A percentile compares a stretch with the other conserved stretches of the same genome.
Evolutionary conservation across 2,329 filamentous ascomycete species (phyloP).

Genomic region (Aulographum hederae): DNA sequence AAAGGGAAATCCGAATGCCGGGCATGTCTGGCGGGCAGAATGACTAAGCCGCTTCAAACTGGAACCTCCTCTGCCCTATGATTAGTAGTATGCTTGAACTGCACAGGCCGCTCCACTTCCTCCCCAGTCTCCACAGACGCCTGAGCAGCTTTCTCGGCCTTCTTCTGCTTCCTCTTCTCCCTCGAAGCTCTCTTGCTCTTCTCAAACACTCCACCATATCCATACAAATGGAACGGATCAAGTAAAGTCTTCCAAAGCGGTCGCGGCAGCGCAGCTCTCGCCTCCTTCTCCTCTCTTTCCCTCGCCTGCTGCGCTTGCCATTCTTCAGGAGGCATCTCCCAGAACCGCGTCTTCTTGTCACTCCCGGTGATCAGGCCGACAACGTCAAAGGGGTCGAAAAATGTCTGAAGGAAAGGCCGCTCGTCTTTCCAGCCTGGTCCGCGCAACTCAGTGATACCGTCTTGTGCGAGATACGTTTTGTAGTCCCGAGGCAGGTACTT

Average conservation of each 20-base stretch:
- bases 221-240: too few relatives aligned
- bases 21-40: too few relatives aligned
- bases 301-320: conserved; percentile 11
- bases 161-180: not conserved
- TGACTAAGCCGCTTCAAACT: too few relatives aligned
- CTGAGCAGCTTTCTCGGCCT: not conserved
- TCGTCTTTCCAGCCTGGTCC: conserved; percentile 31
- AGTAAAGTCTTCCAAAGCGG: not conserved
- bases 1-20: too few relatives aligned
- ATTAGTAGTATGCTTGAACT: not conserved
- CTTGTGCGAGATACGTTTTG: conserved; percentile 30
- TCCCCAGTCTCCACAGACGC: not conserved
- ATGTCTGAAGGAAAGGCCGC: conserved; percentile 23
- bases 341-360: conserved; percentile 18
- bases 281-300: conserved; percentile 5
- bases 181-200: not conserved
- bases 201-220: too few relatives aligned
- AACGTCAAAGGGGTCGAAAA: conserved; percentile 18
- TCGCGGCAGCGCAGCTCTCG: conserved; percentile 1
- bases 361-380: conserved; percentile 13
- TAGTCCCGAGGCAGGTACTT: conserved; percentile 29
- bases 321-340: conserved; percentile 17
- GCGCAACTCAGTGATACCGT: conserved; percentile 32
- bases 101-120: not conserved
- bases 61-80: not conserved